These are phyloP conservation scores for Fonsecaea nubica DNA, from an alignment of 2,329 filamentous ascomycete species.

Conservation along the genomic window DNA sequence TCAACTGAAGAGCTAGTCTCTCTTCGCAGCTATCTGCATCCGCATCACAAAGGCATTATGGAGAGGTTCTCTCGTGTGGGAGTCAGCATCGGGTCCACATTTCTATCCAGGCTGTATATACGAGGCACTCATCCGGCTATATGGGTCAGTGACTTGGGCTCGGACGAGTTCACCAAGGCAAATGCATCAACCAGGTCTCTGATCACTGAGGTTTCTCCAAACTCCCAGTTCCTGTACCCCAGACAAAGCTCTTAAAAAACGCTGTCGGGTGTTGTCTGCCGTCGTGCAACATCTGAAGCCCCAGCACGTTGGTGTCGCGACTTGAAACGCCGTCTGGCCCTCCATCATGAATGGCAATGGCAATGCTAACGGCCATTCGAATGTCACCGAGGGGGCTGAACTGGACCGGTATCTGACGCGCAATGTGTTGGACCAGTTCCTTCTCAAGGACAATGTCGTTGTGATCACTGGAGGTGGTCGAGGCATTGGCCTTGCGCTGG, in stretches of 20 bases:
- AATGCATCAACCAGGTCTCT: neutral
- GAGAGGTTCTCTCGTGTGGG: neutral
- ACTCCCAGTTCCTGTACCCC: neutral
- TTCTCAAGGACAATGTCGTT: conserved; percentile 42
- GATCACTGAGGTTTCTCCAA: neutral
- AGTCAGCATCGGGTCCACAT: neutral
- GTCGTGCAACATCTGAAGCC: neutral
- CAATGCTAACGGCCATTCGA: neutral
- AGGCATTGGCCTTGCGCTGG: conserved; percentile 50
- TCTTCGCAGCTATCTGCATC: neutral
- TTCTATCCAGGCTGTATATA: neutral
- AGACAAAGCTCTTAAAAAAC: neutral
- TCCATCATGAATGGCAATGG: neutral
- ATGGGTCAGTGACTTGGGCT: neutral
- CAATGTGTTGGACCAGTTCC: conserved; percentile 41
- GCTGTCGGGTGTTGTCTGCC: neutral
- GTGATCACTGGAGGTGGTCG: conserved; percentile 43
- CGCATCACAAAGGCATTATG: neutral
- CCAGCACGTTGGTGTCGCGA: neutral
- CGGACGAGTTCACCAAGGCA: neutral
- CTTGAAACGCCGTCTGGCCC: neutral
- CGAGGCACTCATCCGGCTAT: neutral
- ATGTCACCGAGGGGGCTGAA: neutral
- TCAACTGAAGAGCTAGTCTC: neutral
- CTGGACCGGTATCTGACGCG: conserved; percentile 15